phyloP scores from a whole-genome alignment of 1,139 yeast genomes.

The Lizanozyma gosingica region DNA sequence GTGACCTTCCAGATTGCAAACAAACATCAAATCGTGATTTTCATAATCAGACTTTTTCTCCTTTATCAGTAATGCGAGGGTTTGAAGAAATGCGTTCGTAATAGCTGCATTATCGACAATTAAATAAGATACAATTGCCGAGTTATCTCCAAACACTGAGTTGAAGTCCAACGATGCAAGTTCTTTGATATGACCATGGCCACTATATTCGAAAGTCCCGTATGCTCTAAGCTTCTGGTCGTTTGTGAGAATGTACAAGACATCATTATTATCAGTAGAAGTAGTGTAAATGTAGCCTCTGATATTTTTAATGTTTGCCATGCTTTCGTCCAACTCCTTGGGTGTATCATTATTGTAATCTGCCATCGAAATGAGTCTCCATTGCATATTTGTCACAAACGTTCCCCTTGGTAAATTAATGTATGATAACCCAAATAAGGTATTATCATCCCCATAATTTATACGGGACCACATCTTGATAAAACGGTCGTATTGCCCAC shows the following conservation, averaged over 20 bases:
- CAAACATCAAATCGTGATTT: background rate
- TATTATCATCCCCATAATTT: conserved; percentile 56
- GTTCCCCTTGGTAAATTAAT: conserved; percentile 47
- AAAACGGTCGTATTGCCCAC: conserved; percentile 51
- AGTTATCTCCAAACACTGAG: conserved; percentile 1
- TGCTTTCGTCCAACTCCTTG: conserved; percentile 16
- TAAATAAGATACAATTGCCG: conserved; percentile 11
- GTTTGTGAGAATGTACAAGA: conserved; percentile 52
- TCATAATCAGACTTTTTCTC: too few relatives aligned
- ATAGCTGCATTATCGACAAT: conserved; percentile 16
- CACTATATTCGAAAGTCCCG: conserved; percentile 60
- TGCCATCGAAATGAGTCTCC: conserved; percentile 28
- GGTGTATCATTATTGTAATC: conserved; percentile 6
- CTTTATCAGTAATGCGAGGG: background rate
- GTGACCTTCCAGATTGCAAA: background rate
- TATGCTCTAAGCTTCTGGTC: conserved; percentile 57
- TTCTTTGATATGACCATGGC: conserved; percentile 46
- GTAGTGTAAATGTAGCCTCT: conserved; percentile 23
- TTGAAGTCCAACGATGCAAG: conserved; percentile 51
- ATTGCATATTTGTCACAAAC: conserved; percentile 44
- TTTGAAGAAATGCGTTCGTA: background rate
- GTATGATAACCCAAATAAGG: conserved; percentile 64
- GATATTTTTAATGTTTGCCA: conserved; percentile 33
- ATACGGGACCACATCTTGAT: conserved; percentile 76
- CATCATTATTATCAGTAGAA: conserved; percentile 26